These are phyloP conservation scores for Rubroshorea leprosula DNA, from an alignment of 345 rosid species.

Conservation along the genomic window DNA sequence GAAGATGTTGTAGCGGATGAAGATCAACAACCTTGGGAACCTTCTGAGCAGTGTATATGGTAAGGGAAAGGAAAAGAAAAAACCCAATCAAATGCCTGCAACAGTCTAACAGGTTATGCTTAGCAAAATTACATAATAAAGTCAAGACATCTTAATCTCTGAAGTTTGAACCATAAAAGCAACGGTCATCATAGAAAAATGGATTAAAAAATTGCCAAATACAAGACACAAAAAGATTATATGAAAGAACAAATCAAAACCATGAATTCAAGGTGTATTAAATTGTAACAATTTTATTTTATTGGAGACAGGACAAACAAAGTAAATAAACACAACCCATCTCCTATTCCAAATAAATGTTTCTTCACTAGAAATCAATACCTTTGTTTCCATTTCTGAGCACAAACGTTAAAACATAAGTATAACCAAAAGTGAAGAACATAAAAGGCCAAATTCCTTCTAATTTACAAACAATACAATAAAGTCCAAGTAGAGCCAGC, in stretches of 20 bases:
- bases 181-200: no score
- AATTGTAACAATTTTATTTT: no score
- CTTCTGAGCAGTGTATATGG: constrained; percentile 78
- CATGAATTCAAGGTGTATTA: not conserved
- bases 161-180: no score
- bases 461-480: not conserved
- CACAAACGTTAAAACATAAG: constrained; percentile 6
- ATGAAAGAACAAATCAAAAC: not conserved
- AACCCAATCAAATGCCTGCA: constrained; percentile 99
- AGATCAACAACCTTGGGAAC: constrained; percentile 80
- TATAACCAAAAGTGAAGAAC: no score
- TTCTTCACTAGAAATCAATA: no score
- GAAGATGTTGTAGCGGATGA: constrained; percentile 64
- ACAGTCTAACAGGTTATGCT: constrained; percentile 1
- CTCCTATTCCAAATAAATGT: no score
- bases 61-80: constrained; percentile 81
- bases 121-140: not conserved
- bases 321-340: no score
- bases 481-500: not conserved
- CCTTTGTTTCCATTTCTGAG: no score
- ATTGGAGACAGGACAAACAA: no score
- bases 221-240: not conserved
- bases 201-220: no score
- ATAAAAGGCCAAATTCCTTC: not conserved
- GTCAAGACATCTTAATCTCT: no score